Evolutionary conservation across 768 basidiomycete genomes (phyloP).

Genomic region (Pulveroboletus sp.): DNA sequence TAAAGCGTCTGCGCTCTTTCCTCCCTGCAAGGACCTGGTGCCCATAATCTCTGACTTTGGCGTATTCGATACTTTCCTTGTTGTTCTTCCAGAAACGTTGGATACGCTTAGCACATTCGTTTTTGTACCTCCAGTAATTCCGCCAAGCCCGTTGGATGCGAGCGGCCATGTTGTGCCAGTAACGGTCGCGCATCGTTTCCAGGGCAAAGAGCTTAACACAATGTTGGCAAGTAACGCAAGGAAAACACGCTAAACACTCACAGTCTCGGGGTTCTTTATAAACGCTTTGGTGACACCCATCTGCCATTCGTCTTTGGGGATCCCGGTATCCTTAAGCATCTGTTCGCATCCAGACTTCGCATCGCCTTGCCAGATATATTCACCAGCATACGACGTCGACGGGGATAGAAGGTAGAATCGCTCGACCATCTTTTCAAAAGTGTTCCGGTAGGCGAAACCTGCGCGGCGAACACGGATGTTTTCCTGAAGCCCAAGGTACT

Average conservation of each 20-base stretch:
- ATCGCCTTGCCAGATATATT: constrained; percentile 95
- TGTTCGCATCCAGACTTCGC: constrained; percentile 86
- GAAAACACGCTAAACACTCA: constrained; percentile 34
- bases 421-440: constrained; percentile 99
- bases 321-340: constrained; percentile 93
- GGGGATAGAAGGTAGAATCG: constrained; percentile 95
- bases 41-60: constrained; percentile 89
- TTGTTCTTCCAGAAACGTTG: constrained; percentile 99
- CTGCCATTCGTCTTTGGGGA: constrained; percentile 97
- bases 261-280: constrained; percentile 98
- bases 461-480: constrained; percentile 97
- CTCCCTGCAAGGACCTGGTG: constrained; percentile 87
- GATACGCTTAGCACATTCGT: constrained; percentile 92
- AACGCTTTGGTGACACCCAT: constrained; percentile 99
- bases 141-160: constrained; percentile 96
- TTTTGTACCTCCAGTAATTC: constrained; percentile 92
- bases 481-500: constrained; percentile 97
- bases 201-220: constrained; percentile 83
- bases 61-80: constrained; percentile 88
- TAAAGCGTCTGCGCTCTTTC: constrained; percentile 92
- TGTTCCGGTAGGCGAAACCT: constrained; percentile 97
- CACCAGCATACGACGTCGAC: constrained; percentile 95
- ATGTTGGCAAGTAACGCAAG: not conserved
- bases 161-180: constrained; percentile 99
- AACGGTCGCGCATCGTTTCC: constrained; percentile 97